Conservation (phyloP, 768 basidiomycete genomes). For the Kwoniella mangroviensis region DNA sequence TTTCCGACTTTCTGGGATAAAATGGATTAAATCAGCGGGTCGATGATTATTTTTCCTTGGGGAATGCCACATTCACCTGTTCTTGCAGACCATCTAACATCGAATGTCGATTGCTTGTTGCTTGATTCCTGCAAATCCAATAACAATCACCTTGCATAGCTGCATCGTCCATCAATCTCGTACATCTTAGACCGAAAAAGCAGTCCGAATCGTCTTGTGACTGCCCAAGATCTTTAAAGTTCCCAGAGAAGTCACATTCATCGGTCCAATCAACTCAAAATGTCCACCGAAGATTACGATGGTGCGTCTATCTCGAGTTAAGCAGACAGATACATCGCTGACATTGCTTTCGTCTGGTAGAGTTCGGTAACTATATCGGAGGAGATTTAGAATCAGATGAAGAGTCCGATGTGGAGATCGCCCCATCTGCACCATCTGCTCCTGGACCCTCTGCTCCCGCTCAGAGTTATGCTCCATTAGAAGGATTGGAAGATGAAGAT, state of each 20-base stretch:
- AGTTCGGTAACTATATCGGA: conserved; percentile 98
- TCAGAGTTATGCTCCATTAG: conserved; percentile 66
- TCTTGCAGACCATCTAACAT: conserved; percentile 3
- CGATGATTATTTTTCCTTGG: background rate
- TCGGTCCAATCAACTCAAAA: conserved; percentile 26
- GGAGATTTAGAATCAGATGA: conserved; percentile 87
- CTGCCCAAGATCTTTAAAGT: background rate
- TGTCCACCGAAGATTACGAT: conserved; percentile 59
- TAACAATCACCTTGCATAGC: background rate
- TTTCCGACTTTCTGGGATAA: conserved; percentile 33
- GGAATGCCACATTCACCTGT: conserved; percentile 22
- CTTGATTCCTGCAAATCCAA: background rate
- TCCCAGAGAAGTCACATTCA: background rate
- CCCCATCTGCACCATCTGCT: conserved; percentile 42
- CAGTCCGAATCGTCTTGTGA: background rate
- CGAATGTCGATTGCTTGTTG: background rate
- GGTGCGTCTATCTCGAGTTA: conserved; percentile 35
- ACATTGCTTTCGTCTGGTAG: conserved; percentile 24
- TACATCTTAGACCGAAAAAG: background rate
- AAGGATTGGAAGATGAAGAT: conserved; percentile 77
- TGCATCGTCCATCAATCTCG: background rate
- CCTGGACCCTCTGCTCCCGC: conserved; percentile 51
- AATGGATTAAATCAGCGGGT: conserved; percentile 17
- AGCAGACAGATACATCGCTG: background rate
- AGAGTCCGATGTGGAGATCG: conserved; percentile 64